Evolutionary conservation across 176 grass and related monocot species (phyloP).

Genomic region (Musa acuminata): DNA sequence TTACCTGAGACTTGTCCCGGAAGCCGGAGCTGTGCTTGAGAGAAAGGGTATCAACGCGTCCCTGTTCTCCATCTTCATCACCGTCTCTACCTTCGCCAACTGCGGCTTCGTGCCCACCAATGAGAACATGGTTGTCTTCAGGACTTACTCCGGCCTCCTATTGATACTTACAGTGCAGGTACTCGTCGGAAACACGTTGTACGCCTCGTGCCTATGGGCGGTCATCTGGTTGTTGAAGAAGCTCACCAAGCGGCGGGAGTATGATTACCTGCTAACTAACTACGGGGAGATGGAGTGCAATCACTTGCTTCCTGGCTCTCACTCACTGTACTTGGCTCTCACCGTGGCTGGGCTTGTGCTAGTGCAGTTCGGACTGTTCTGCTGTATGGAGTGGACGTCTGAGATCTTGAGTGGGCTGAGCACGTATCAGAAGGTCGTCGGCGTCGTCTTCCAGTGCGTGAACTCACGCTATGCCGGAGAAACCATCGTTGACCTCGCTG

Average conservation of each 20-base stretch:
- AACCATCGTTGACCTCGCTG: slow-evolving; percentile 39
- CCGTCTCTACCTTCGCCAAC: slow-evolving; percentile 62
- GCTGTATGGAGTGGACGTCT: slow-evolving; percentile 59
- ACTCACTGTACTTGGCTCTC: slow-evolving; percentile 24
- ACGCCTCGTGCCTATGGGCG: slow-evolving; percentile 39
- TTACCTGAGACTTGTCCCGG: slow-evolving; percentile 33
- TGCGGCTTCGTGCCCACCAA: slow-evolving; percentile 66
- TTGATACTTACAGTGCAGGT: slow-evolving; percentile 40
- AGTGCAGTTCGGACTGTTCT: slow-evolving; percentile 41
- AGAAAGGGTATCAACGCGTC: slow-evolving; percentile 36
- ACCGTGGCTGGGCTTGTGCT: slow-evolving; percentile 31
- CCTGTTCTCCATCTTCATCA: slow-evolving; percentile 59
- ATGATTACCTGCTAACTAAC: slow-evolving; percentile 20
- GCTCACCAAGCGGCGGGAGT: slow-evolving; percentile 28
- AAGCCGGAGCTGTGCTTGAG: slow-evolving; percentile 27
- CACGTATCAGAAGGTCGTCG: slow-evolving; percentile 48
- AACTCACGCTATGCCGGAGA: slow-evolving; percentile 77
- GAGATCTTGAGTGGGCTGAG: slow-evolving; percentile 36
- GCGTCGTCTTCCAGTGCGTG: slow-evolving; percentile 44
- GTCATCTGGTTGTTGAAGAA: slow-evolving; percentile 25
- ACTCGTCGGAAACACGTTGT: slow-evolving; percentile 68
- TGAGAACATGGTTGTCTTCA: slow-evolving; percentile 67
- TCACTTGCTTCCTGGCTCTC: slow-evolving; percentile 37
- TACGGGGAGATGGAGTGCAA: slow-evolving; percentile 29
- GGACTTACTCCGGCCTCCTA: slow-evolving; percentile 44